These are phyloP conservation scores for Mycena chlorophos DNA, from an alignment of 768 basidiomycete species.

Conservation along the genomic window DNA sequence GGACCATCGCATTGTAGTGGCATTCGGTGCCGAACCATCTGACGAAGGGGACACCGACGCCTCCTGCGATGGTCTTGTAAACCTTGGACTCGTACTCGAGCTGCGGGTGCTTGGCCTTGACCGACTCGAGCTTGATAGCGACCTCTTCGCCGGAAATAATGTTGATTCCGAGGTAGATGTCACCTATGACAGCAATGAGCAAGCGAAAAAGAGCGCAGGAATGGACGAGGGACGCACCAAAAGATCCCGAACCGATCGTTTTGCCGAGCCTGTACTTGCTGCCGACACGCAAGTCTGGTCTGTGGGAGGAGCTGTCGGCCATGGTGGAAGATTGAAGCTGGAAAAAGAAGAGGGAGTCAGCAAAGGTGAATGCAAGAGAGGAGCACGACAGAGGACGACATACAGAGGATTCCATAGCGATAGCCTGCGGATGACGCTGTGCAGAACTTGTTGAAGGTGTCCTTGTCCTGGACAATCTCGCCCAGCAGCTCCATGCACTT, in stretches of 20 bases:
- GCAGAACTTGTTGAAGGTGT: conserved; percentile 96
- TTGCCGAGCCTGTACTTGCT: conserved; percentile 98
- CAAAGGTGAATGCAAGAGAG: conserved; percentile 13
- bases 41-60: conserved; percentile 98
- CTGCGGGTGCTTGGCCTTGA: conserved; percentile 99
- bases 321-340: conserved; percentile 39
- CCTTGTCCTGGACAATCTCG: conserved; percentile 99
- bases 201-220: conserved; percentile 5
- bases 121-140: conserved; percentile 99
- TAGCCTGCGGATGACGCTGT: conserved; percentile 57
- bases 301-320: conserved; percentile 71
- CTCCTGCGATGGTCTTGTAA: conserved; percentile 97
- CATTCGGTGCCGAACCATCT: conserved; percentile 95
- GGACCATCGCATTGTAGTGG: conserved; percentile 99
- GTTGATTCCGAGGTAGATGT: conserved; percentile 99
- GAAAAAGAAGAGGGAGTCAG: conserved; percentile 20
- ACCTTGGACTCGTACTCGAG: conserved; percentile 97
- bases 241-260: conserved; percentile 99
- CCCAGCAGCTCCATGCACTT: conserved; percentile 92
- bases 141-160: conserved; percentile 99
- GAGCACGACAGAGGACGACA: conserved; percentile 10
- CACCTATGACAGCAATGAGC: conserved; percentile 53
- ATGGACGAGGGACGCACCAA: conserved; percentile 60
- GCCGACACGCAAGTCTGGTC: conserved; percentile 85
- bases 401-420: conserved; percentile 14